These are phyloP conservation scores for Cylindrodendrum hubeiense DNA, from an alignment of 2,329 filamentous ascomycete species.

Conservation along the genomic window DNA sequence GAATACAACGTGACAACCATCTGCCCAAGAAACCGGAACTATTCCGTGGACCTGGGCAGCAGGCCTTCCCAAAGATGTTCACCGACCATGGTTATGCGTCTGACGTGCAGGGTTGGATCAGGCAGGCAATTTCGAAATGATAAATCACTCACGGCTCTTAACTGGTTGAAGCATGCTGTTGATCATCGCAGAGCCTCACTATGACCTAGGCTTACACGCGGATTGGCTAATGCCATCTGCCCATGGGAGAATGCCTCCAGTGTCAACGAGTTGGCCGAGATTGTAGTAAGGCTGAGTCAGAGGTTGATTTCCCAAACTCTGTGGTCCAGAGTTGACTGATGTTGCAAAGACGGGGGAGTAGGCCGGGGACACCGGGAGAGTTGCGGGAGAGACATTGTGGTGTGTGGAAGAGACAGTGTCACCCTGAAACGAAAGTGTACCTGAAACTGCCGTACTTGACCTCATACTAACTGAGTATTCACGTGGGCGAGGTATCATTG, in stretches of 20 bases:
- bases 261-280: conserved; percentile 5
- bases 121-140: conserved; percentile 15
- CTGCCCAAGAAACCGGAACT: neutral
- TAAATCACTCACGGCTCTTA: neutral
- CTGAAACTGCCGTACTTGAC: neutral
- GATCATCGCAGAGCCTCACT: conserved; percentile 22
- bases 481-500: neutral
- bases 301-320: conserved; percentile 5
- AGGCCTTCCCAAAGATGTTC: neutral
- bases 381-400: neutral
- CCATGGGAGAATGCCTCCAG: neutral
- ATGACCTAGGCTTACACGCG: neutral
- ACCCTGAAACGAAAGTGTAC: neutral
- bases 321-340: neutral
- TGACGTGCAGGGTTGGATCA: conserved; percentile 30
- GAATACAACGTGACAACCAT: neutral
- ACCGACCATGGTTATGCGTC: conserved; percentile 11
- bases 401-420: neutral
- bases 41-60: neutral
- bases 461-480: too few relatives aligned
- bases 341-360: neutral
- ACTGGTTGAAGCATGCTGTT: conserved; percentile 1
- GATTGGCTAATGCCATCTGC: conserved; percentile 5
- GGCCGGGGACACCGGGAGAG: neutral
- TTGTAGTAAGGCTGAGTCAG: conserved; percentile 7